These are phyloP conservation scores for Eucalyptus sp. DNA, from an alignment of 345 rosid species.

Conservation along the genomic window DNA sequence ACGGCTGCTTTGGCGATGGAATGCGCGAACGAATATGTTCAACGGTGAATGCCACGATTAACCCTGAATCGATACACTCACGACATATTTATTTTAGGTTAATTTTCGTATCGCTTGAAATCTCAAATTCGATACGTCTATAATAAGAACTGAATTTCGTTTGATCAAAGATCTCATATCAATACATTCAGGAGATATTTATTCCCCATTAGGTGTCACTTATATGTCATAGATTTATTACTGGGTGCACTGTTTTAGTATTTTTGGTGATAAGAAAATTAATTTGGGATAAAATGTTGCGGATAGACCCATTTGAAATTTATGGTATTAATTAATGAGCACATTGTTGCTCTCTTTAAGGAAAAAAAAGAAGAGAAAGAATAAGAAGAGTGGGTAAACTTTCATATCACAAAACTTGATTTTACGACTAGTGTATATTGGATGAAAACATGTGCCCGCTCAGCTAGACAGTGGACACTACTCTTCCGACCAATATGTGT, in stretches of 20 bases:
- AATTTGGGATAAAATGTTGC: neutral
- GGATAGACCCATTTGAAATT: neutral
- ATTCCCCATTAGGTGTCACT: neutral
- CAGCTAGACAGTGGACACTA: neutral
- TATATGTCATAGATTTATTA: neutral
- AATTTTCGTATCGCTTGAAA: neutral
- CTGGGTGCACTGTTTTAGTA: no score
- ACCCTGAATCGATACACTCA: accelerated
- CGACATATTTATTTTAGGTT: neutral
- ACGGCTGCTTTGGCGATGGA: neutral
- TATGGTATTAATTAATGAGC: neutral
- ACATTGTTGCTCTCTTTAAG: neutral
- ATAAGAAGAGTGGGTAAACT: neutral
- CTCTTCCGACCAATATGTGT: neutral
- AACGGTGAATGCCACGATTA: neutral
- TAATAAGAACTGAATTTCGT: neutral
- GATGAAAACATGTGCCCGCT: neutral
- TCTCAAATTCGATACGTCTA: accelerated
- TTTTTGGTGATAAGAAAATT: neutral
- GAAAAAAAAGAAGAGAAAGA: neutral
- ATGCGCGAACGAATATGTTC: neutral
- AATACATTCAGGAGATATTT: accelerated
- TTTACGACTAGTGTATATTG: neutral
- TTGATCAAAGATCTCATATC: accelerated
- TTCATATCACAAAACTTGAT: neutral